phyloP scores from a whole-genome alignment of 495 filamentous ascomycete species.

The Penicillium manginii region DNA sequence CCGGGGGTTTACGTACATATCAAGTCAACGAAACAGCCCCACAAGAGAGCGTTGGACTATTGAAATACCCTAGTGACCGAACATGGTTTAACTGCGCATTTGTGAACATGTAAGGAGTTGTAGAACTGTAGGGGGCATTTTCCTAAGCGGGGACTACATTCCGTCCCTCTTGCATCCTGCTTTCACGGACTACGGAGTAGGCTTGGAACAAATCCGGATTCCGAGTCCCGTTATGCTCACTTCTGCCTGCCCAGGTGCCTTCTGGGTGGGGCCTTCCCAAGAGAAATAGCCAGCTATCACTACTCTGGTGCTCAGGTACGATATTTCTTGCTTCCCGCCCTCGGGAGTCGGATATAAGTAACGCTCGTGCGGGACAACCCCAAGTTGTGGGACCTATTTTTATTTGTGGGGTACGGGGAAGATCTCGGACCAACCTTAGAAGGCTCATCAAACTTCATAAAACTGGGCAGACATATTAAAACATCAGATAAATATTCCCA shows the following conservation, averaged over 20 bases:
- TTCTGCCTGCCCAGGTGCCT: neutral
- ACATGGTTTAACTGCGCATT: too few species aligned
- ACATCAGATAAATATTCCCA: neutral
- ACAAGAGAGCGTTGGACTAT: too few species aligned
- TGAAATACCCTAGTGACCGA: too few species aligned
- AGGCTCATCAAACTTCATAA: neutral
- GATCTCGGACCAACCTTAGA: neutral
- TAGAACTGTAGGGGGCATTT: neutral
- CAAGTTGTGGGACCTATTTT: slow-evolving; percentile 1
- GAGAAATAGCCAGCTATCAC: neutral
- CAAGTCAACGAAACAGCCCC: too few species aligned
- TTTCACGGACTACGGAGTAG: too few species aligned
- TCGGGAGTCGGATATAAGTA: neutral
- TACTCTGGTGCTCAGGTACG: too few species aligned
- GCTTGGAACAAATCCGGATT: too few species aligned
- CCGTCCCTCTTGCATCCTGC: neutral
- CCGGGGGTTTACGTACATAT: too few species aligned
- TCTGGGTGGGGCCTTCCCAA: neutral
- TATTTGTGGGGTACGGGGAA: neutral
- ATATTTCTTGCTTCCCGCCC: too few species aligned
- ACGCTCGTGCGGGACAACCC: neutral
- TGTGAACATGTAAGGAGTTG: too few species aligned
- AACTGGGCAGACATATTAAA: neutral
- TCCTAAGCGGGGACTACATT: neutral
- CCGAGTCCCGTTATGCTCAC: too few species aligned